Conservation (phyloP, 2,329 filamentous ascomycete genomes). For the Claviceps cyperi region DNA sequence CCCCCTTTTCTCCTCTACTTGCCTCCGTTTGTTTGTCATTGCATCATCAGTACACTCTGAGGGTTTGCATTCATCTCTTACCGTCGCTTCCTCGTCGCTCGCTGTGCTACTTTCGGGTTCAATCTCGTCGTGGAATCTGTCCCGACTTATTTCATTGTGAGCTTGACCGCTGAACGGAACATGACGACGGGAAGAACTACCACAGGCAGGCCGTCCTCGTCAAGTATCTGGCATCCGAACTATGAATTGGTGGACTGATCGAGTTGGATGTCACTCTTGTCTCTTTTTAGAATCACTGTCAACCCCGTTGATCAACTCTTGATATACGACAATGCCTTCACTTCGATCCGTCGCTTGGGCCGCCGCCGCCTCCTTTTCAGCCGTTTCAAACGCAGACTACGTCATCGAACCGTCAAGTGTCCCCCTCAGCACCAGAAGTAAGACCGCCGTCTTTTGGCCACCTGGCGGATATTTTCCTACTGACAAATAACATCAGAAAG, state of each 20-base stretch:
- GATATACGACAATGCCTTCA: conserved; percentile 34
- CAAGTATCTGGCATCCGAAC: too few relatives aligned
- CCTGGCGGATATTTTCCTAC: background rate
- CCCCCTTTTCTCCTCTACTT: background rate
- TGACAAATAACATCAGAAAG: conserved; percentile 22
- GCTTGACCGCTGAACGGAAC: background rate
- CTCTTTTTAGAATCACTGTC: too few relatives aligned
- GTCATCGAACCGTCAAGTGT: conserved; percentile 49
- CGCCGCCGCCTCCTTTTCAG: conserved; percentile 31
- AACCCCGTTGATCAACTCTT: too few relatives aligned
- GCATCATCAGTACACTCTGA: background rate
- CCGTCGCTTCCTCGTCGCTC: background rate
- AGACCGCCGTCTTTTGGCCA: conserved; percentile 11
- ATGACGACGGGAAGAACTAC: background rate
- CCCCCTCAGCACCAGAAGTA: conserved; percentile 34
- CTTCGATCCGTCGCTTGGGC: conserved; percentile 39
- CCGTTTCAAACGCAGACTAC: conserved; percentile 41
- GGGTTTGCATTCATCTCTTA: background rate
- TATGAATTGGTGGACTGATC: too few relatives aligned
- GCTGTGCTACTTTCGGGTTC: background rate
- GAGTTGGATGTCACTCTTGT: too few relatives aligned
- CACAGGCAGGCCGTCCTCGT: background rate
- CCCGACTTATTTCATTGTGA: background rate
- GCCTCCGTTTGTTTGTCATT: background rate
- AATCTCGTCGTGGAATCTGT: background rate